A percentile compares a stretch with the other conserved stretches of the same genome.
Conservation (phyloP, 805 yeast species). For the Kluyveromyces dobzhanskii region DNA sequence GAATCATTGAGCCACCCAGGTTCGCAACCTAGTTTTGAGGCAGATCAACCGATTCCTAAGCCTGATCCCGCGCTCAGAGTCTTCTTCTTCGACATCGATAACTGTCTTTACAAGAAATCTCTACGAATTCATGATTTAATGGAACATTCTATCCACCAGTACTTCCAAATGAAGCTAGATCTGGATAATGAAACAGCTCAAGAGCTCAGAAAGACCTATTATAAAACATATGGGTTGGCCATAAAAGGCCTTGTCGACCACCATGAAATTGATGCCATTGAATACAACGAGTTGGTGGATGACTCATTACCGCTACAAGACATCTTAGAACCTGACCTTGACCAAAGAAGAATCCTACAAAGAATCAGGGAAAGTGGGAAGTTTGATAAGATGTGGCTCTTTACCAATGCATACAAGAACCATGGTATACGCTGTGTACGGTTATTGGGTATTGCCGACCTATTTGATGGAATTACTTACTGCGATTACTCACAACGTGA, state of each 20-base stretch:
- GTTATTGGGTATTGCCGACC: conserved; percentile 80
- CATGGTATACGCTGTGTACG: conserved; percentile 79
- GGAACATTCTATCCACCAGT: conserved; percentile 78
- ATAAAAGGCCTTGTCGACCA: conserved; percentile 71
- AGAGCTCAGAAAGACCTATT: conserved; percentile 62
- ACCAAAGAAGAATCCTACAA: conserved; percentile 44
- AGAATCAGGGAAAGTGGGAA: conserved; percentile 37
- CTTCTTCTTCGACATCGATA: conserved; percentile 90
- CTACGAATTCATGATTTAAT: conserved; percentile 75
- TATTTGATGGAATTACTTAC: conserved; percentile 88
- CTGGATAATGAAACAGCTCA: conserved; percentile 69
- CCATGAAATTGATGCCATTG: conserved; percentile 74
- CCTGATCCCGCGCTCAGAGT: conserved; percentile 27
- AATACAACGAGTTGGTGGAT: conserved; percentile 82
- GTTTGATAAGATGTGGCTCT: conserved; percentile 76
- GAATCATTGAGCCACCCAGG: conserved; percentile 30
- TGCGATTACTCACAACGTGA: conserved; percentile 69
- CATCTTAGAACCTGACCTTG: conserved; percentile 56
- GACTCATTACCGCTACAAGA: conserved; percentile 82
- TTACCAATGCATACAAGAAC: conserved; percentile 88
- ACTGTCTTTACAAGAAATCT: conserved; percentile 74
- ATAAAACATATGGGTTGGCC: conserved; percentile 84
- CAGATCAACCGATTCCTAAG: conserved; percentile 20
- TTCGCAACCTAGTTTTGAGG: conserved; percentile 23
- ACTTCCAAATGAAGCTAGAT: conserved; percentile 57